phyloP scores from a whole-genome alignment of 2,329 filamentous ascomycete species.

The Paracoccidioides lutzii region DNA sequence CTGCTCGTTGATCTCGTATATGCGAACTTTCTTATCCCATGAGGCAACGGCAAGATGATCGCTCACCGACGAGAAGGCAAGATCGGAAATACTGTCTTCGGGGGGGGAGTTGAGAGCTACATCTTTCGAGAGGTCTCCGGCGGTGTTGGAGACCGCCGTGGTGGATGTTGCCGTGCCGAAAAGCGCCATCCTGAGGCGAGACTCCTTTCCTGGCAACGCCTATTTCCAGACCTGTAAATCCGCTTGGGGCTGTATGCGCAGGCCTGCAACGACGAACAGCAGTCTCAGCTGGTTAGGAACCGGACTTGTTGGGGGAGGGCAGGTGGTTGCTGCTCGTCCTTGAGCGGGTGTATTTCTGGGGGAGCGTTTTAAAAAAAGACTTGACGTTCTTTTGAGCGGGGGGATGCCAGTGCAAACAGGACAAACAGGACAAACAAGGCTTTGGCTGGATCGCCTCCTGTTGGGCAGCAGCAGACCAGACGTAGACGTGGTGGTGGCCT shows the following conservation, averaged over 20 bases:
- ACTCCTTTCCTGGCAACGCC: not conserved
- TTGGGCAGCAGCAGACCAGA: too few species aligned
- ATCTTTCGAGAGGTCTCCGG: slow-evolving; percentile 85
- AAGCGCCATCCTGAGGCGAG: slow-evolving; percentile 4
- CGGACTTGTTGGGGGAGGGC: not conserved
- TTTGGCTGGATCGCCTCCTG: too few species aligned
- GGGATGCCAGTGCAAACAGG: too few species aligned
- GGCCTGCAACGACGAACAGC: not conserved
- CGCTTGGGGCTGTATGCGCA: not conserved
- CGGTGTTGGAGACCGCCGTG: slow-evolving; percentile 45
- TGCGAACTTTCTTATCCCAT: slow-evolving; percentile 96
- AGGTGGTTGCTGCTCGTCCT: too few species aligned
- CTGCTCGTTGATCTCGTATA: slow-evolving; percentile 75
- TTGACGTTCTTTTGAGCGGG: too few species aligned
- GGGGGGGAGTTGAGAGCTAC: slow-evolving; percentile 66
- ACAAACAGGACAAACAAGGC: too few species aligned
- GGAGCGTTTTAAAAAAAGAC: too few species aligned
- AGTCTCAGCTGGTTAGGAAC: not conserved
- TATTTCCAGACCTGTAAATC: not conserved
- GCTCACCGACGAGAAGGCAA: slow-evolving; percentile 62
- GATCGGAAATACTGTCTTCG: slow-evolving; percentile 77
- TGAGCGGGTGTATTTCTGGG: too few species aligned
- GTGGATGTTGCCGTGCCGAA: slow-evolving; percentile 33
- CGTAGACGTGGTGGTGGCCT: too few species aligned
- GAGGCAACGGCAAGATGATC: slow-evolving; percentile 83